These are phyloP conservation scores for Diplodia corticola DNA, from an alignment of 2,329 filamentous ascomycete species.

Conservation along the genomic window DNA sequence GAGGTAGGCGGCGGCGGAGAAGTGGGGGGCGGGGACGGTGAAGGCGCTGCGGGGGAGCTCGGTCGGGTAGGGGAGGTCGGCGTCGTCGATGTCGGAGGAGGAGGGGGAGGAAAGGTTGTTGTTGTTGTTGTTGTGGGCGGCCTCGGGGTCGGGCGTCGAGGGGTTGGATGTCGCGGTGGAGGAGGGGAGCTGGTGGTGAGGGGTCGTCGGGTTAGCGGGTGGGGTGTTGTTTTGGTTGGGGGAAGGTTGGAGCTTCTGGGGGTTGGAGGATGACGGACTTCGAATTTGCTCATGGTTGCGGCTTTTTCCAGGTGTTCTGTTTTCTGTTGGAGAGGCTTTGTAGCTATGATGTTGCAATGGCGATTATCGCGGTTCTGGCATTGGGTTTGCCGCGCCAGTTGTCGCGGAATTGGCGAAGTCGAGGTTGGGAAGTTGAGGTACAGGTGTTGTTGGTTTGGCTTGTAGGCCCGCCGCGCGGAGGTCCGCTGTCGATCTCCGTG, in stretches of 20 bases:
- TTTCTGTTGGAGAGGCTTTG: neutral
- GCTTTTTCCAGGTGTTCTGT: neutral
- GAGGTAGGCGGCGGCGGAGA: constrained; percentile 81
- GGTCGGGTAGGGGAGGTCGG: constrained; percentile 53
- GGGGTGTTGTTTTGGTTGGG: neutral
- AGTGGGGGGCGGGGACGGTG: constrained; percentile 61
- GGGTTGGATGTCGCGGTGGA: neutral
- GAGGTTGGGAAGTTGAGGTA: neutral
- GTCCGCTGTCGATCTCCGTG: constrained; percentile 20
- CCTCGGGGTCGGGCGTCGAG: neutral
- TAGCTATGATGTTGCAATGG: neutral
- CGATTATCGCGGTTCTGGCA: too few species aligned
- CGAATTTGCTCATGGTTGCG: constrained; percentile 22
- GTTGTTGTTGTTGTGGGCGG: neutral
- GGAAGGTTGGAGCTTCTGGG: neutral
- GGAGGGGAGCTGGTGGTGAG: constrained; percentile 2
- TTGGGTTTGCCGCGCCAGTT: neutral
- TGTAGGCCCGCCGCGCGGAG: neutral
- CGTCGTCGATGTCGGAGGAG: constrained; percentile 5
- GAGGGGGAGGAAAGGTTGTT: too few species aligned
- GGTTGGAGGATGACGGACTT: neutral
- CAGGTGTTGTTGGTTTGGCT: constrained; percentile 12
- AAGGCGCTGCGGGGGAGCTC: constrained; percentile 84
- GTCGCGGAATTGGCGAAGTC: too few species aligned
- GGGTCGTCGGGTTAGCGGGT: neutral